These are phyloP conservation scores for Penicillium janthinellum DNA, from an alignment of 2,329 filamentous ascomycete species.

Conservation along the genomic window DNA sequence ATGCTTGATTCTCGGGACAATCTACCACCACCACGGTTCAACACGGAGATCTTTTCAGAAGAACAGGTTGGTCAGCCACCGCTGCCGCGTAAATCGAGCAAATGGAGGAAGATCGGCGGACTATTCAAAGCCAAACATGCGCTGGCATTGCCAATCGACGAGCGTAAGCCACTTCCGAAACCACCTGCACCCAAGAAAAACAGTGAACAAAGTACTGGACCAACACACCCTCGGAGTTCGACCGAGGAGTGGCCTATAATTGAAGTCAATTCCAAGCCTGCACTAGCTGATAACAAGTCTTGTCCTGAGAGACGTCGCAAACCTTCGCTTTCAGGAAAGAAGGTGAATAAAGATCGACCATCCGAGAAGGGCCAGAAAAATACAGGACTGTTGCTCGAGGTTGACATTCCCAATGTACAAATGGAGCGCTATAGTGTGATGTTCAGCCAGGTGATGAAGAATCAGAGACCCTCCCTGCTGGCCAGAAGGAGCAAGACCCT, in stretches of 20 bases:
- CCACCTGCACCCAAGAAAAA: not conserved
- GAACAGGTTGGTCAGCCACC: constrained; percentile 12
- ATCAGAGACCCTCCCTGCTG: constrained; percentile 34
- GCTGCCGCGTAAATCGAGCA: constrained; percentile 42
- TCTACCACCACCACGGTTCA: constrained; percentile 22
- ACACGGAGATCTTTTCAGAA: constrained; percentile 14
- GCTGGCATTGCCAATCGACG: constrained; percentile 34
- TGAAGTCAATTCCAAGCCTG: constrained; percentile 10
- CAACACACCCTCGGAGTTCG: constrained; percentile 5
- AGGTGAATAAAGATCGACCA: constrained; percentile 3
- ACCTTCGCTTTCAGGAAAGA: constrained; percentile 12
- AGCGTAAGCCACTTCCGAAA: constrained; percentile 3
- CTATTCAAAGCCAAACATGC: constrained; percentile 45
- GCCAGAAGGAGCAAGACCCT: constrained; percentile 42
- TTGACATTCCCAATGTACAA: constrained; percentile 77
- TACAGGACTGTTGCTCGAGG: constrained; percentile 58
- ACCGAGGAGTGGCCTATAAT: constrained; percentile 26
- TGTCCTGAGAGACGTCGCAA: constrained; percentile 14
- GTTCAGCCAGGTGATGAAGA: constrained; percentile 75
- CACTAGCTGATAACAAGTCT: not conserved
- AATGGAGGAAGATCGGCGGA: constrained; percentile 51
- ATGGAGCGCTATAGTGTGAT: constrained; percentile 93
- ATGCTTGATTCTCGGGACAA: constrained; percentile 25
- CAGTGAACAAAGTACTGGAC: not conserved
- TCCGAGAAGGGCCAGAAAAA: constrained; percentile 15